Evolutionary conservation across 2,329 filamentous ascomycete genomes (phyloP).

Genomic region (Corynespora cassiicola): DNA sequence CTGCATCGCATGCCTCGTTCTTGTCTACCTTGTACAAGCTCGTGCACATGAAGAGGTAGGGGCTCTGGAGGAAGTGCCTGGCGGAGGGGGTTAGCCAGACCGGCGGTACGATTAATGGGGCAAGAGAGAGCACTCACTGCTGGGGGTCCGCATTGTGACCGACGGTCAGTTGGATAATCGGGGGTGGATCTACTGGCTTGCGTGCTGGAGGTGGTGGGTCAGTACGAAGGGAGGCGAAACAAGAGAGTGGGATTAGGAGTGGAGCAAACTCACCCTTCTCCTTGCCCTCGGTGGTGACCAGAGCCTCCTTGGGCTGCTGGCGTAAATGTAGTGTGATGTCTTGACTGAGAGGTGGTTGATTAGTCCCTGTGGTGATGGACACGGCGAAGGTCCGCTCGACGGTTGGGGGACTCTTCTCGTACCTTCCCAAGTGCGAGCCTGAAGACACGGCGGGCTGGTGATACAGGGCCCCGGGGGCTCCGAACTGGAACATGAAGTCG

Average conservation of each 20-base stretch:
- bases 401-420: slow-evolving; percentile 15
- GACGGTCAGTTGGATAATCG: slow-evolving; percentile 76
- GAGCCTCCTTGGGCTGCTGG: slow-evolving; percentile 71
- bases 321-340: slow-evolving; percentile 66
- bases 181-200: slow-evolving; percentile 87
- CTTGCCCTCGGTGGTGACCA: slow-evolving; percentile 71
- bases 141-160: slow-evolving; percentile 57
- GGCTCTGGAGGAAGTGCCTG: slow-evolving; percentile 68
- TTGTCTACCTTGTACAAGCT: slow-evolving; percentile 58
- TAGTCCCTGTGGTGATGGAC: slow-evolving; percentile 12
- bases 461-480: slow-evolving; percentile 4
- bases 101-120: background rate
- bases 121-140: slow-evolving; percentile 58
- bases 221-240: slow-evolving; percentile 9
- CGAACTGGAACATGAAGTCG: slow-evolving; percentile 9
- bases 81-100: slow-evolving; percentile 16
- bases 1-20: slow-evolving; percentile 53
- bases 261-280: slow-evolving; percentile 68
- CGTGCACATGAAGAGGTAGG: slow-evolving; percentile 69
- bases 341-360: slow-evolving; percentile 48
- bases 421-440: slow-evolving; percentile 16
- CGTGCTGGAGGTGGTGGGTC: slow-evolving; percentile 68
- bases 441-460: slow-evolving; percentile 9
- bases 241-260: background rate
- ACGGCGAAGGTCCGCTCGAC: slow-evolving; percentile 8